Percentiles rank a stretch among this genome's conserved stretches.
Evolutionary conservation across 148 eudicot genomes (phyloP).

Genomic region (Fallopia convolvulus): DNA sequence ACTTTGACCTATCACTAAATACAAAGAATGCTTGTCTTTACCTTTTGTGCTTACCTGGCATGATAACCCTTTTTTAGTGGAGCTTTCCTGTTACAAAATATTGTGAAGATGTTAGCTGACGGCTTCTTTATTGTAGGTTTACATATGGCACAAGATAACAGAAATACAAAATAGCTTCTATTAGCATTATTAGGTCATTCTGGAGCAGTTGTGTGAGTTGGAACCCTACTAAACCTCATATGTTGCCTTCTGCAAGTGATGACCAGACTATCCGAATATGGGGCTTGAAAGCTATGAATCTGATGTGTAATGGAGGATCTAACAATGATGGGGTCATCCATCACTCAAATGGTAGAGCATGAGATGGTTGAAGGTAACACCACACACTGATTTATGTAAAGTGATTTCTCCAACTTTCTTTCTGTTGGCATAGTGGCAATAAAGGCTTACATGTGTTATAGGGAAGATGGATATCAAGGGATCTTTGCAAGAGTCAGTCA

Average conservation of each 20-base stretch:
- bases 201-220: slow-evolving; percentile 86
- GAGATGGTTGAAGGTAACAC: background rate
- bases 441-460: too few species aligned
- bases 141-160: slow-evolving; percentile 74
- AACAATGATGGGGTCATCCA: slow-evolving; percentile 29
- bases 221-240: slow-evolving; percentile 70
- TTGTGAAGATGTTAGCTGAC: background rate
- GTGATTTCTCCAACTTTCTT: background rate
- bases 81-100: too few species aligned
- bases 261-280: slow-evolving; percentile 76
- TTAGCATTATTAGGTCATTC: slow-evolving; percentile 61
- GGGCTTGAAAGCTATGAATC: slow-evolving; percentile 39
- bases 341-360: slow-evolving; percentile 37
- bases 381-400: background rate
- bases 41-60: background rate
- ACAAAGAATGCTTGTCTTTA: slow-evolving; percentile 36
- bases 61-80: background rate
- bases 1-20: slow-evolving; percentile 82
- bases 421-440: background rate
- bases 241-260: slow-evolving; percentile 88
- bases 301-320: slow-evolving; percentile 19
- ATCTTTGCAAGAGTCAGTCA: background rate
- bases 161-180: slow-evolving; percentile 65
- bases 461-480: background rate
- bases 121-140: slow-evolving; percentile 39